phyloP scores from a whole-genome alignment of 1,139 yeast genomes.

The Lodderomyces metapsilosis region DNA sequence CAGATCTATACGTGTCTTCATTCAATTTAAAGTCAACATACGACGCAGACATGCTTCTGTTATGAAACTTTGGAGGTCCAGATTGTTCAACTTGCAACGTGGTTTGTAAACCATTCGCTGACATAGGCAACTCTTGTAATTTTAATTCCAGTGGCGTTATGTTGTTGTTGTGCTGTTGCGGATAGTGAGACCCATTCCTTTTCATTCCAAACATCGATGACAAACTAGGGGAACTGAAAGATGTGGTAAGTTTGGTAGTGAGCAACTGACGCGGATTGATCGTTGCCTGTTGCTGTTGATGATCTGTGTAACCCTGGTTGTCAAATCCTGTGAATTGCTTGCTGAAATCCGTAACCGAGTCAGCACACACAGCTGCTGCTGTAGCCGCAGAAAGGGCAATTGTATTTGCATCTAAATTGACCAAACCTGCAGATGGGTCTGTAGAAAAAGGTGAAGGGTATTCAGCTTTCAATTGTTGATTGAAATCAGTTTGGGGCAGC shows the following conservation, averaged over 20 bases:
- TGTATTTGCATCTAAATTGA: conserved; percentile 12
- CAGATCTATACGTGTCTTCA: not conserved
- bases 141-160: conserved; percentile 13
- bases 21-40: conserved; percentile 12
- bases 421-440: conserved; percentile 7
- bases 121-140: conserved; percentile 4
- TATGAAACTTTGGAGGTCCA: conserved; percentile 6
- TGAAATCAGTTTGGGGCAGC: conserved; percentile 12
- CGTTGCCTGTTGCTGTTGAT: conserved; percentile 21
- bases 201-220: conserved; percentile 13
- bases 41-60: conserved; percentile 14
- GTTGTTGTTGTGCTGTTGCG: conserved; percentile 1
- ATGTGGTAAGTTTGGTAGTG: conserved; percentile 15
- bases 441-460: conserved; percentile 7
- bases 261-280: conserved; percentile 36
- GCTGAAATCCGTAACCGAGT: not conserved
- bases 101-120: conserved; percentile 1
- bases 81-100: not conserved
- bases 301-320: no score
- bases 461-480: conserved; percentile 5
- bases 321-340: no score
- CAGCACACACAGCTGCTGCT: conserved; percentile 13
- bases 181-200: conserved; percentile 5
- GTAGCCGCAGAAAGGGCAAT: conserved; percentile 12
- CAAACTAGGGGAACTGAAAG: conserved; percentile 17